A percentile compares a stretch with the other conserved stretches of the same genome.
Evolutionary conservation across 352 stramenopile species (phyloP).

Genomic region (Phytophthora vignae): DNA sequence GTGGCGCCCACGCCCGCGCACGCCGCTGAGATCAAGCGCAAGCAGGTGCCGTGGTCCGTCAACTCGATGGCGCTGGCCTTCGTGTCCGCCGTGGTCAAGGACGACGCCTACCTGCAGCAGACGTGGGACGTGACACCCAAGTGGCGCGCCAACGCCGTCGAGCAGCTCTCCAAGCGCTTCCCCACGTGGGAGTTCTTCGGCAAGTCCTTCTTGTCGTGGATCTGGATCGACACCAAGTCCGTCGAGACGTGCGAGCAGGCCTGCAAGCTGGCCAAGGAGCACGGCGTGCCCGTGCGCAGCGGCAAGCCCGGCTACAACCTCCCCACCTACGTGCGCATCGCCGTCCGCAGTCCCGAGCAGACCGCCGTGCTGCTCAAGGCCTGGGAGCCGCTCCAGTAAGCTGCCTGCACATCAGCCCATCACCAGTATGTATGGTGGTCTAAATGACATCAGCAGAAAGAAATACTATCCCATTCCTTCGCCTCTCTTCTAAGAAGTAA

Average conservation of each 20-base stretch:
- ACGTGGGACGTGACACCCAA: constrained; percentile 87
- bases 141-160: constrained; percentile 76
- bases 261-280: constrained; percentile 79
- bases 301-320: constrained; percentile 91
- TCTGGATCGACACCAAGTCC: constrained; percentile 90
- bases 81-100: constrained; percentile 83
- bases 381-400: constrained; percentile 70
- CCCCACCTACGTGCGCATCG: constrained; percentile 85
- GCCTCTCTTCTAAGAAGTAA: background rate
- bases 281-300: constrained; percentile 87
- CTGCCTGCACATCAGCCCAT: constrained; percentile 2
- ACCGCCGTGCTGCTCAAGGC: constrained; percentile 77
- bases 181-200: constrained; percentile 75
- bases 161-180: constrained; percentile 65
- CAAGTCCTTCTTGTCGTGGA: constrained; percentile 85
- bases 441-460: constrained; percentile 6
- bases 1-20: constrained; percentile 83
- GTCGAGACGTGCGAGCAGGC: constrained; percentile 57
- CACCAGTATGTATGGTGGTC: background rate
- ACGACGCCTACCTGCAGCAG: constrained; percentile 77
- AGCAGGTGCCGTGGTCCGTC: constrained; percentile 93
- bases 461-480: constrained; percentile 7
- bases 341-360: constrained; percentile 77
- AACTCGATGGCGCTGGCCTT: constrained; percentile 92
- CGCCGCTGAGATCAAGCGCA: constrained; percentile 87